Conservation (phyloP, 192 early-diverging fungal genomes). For the Radiomyces spectabilis region DNA sequence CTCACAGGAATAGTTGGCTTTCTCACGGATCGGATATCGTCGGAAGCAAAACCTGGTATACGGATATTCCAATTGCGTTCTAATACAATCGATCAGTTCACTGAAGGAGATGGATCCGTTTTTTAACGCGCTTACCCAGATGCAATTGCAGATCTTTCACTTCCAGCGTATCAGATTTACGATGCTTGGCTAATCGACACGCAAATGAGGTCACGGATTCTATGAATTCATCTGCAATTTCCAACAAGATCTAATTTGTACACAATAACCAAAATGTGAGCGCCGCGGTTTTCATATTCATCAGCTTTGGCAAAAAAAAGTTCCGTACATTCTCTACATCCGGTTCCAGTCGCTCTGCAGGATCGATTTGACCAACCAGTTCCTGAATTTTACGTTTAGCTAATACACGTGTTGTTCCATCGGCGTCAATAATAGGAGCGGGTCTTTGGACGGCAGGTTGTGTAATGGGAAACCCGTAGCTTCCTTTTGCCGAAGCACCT, state of each 20-base stretch:
- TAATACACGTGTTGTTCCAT: constrained; percentile 34
- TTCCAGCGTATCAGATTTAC: constrained; percentile 67
- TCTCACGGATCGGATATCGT: constrained; percentile 68
- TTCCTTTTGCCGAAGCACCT: background rate
- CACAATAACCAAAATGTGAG: background rate
- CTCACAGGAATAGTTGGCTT: constrained; percentile 54
- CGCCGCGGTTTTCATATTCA: too few species aligned
- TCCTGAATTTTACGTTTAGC: constrained; percentile 79
- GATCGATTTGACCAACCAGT: constrained; percentile 79
- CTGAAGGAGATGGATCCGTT: background rate
- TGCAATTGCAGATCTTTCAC: constrained; percentile 85
- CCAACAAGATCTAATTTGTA: constrained; percentile 57
- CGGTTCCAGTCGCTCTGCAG: constrained; percentile 66
- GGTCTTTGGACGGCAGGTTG: background rate
- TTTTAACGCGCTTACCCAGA: constrained; percentile 40
- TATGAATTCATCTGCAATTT: constrained; percentile 84
- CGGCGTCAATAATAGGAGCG: constrained; percentile 11
- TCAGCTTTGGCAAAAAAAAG: background rate
- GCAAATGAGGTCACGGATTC: constrained; percentile 77
- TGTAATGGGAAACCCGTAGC: background rate
- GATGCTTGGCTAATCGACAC: constrained; percentile 77
- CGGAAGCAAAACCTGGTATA: constrained; percentile 81
- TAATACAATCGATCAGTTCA: constrained; percentile 1
- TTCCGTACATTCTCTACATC: constrained; percentile 70
- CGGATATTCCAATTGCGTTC: constrained; percentile 89